A percentile compares a stretch with the other conserved stretches of the same genome.
Conservation (phyloP, 179 eudicot genomes). For the Corrigiola litoralis region DNA sequence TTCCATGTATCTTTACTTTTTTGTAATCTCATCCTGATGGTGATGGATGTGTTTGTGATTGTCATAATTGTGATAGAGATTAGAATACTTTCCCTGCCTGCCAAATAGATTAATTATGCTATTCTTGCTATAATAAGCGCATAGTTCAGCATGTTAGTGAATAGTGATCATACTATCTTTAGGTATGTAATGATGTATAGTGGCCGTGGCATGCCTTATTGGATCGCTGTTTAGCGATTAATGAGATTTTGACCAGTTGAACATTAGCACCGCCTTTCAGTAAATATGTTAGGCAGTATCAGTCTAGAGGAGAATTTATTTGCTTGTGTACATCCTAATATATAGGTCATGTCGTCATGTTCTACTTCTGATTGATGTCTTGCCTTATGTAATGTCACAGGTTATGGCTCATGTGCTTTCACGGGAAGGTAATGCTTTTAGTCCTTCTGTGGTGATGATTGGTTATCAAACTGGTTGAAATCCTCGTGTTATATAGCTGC, state of each 20-base stretch:
- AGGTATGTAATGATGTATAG: background rate
- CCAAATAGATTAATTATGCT: background rate
- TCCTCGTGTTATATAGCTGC: background rate
- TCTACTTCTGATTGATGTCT: conserved; percentile 13
- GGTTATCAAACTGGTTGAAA: background rate
- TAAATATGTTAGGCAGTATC: background rate
- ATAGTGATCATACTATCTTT: background rate
- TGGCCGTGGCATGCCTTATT: background rate
- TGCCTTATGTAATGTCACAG: conserved; percentile 27
- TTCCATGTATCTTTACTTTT: background rate
- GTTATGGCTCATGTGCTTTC: conserved; percentile 43
- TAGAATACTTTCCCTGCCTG: background rate
- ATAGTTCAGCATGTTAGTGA: background rate
- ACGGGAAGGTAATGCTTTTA: conserved; percentile 35
- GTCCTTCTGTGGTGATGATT: background rate
- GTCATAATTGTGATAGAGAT: background rate
- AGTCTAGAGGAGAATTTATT: background rate
- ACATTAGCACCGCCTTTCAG: background rate
- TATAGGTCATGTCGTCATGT: background rate
- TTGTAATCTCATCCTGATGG: background rate
- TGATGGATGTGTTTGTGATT: too few species aligned
- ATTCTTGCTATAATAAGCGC: background rate
- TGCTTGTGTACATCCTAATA: background rate
- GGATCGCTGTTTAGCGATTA: background rate
- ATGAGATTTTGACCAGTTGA: background rate